Conservation (phyloP, 768 basidiomycete species). For the Serendipita indica region DNA sequence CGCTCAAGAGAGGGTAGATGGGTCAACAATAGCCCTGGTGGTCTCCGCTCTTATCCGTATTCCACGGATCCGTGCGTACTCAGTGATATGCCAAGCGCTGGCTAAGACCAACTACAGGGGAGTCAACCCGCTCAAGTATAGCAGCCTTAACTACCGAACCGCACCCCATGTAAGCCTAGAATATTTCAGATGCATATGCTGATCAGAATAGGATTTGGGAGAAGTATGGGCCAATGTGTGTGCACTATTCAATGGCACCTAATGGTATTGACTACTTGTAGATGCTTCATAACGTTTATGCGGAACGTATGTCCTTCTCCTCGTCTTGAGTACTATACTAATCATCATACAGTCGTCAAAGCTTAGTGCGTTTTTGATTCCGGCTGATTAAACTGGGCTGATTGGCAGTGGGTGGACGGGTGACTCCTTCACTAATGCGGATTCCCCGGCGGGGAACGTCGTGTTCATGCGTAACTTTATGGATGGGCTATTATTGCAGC, state of each 20-base stretch:
- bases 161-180: constrained; percentile 7
- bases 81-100: constrained; percentile 20
- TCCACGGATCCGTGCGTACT: constrained; percentile 33
- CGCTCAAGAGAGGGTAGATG: constrained; percentile 19
- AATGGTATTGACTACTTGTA: too few relatives aligned
- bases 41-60: constrained; percentile 44
- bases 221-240: constrained; percentile 11
- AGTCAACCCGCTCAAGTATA: constrained; percentile 18
- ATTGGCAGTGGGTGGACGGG: background rate
- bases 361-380: background rate
- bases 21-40: constrained; percentile 28
- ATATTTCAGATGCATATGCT: background rate
- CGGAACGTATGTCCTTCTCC: too few relatives aligned
- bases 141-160: constrained; percentile 12
- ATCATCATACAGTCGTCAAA: constrained; percentile 7
- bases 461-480: constrained; percentile 12
- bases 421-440: constrained; percentile 3
- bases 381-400: background rate
- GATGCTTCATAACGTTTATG: constrained; percentile 8
- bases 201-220: constrained; percentile 9
- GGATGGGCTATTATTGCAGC: background rate
- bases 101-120: constrained; percentile 16
- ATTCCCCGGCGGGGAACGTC: constrained; percentile 11
- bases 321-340: too few relatives aligned
- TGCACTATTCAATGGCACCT: too few relatives aligned